Evolutionary conservation across 2,329 filamentous ascomycete genomes (phyloP), one percentile per base, ranked within the genome.

Genomic region (Ophiostoma fasciatum): DNA sequence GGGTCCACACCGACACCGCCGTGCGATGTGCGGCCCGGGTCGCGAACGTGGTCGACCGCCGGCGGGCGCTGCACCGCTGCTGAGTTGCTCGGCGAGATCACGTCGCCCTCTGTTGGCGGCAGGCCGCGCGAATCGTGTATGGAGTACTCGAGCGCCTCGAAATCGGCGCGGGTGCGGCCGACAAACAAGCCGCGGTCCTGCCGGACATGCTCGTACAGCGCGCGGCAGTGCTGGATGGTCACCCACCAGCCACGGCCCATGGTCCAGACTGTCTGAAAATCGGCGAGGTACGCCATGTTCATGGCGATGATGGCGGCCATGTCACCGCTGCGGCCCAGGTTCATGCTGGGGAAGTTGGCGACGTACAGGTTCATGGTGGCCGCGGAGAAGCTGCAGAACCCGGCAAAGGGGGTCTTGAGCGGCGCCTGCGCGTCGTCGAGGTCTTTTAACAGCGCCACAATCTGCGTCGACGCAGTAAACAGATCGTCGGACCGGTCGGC

Each of bases 301-400:
- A 19, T 17, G 3, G 14, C 5, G 4, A 42, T 18, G 22, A 31
- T 10, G 15, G 30, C 22, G 9, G 20, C 5, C 21, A 19, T n/a
- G 33, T 41, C 40, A 6, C 4, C 20, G 33, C 53, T 57, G 11
- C 54, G 43, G 2, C 49, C 47, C 1, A 57, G 42, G 39, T 62
- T 63, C 54, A 63, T 63, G 2, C 48, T 48, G 0, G 61, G 61
- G 19, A 62, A 64, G 4, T 46, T 36, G 4, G 48, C 50, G 3
- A 58, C 49, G 38, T 63, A 63, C 0, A 59, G 41, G 19, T 61
- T 62, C 33, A 62, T 51, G 4, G 57, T 59, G 2, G 57, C 58
- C 0, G 61, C 60, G 0, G 60, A 62, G 26, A 64, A 64, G 2
- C 56, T 56, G 36, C 60, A 63, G n/a, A 64, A 62, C 0, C 60